Conservation (phyloP, 2,329 filamentous ascomycete genomes). For the Aphanoascus verrucosus region DNA sequence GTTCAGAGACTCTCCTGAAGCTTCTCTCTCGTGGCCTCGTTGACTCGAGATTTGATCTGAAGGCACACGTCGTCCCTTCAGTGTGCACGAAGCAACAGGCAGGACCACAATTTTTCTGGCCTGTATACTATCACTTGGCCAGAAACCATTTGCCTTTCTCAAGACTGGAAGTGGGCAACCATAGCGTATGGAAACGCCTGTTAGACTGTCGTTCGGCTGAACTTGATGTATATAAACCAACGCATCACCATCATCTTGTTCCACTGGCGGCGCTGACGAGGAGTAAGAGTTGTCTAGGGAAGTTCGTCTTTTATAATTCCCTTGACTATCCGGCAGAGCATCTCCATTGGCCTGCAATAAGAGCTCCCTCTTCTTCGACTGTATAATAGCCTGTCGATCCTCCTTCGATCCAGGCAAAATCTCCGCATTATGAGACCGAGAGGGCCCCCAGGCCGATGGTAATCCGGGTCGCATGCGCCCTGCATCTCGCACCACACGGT, state of each 20-base stretch:
- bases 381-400: slow-evolving; percentile 36
- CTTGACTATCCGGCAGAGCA: slow-evolving; percentile 25
- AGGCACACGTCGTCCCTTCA: slow-evolving; percentile 56
- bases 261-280: slow-evolving; percentile 26
- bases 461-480: slow-evolving; percentile 6
- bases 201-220: slow-evolving; percentile 71
- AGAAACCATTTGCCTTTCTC: slow-evolving; percentile 80
- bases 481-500: slow-evolving; percentile 6
- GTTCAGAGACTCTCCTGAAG: background rate
- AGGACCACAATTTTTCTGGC: slow-evolving; percentile 68
- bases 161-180: slow-evolving; percentile 75
- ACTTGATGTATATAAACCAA: slow-evolving; percentile 88
- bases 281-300: slow-evolving; percentile 30
- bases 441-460: slow-evolving; percentile 33
- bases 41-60: slow-evolving; percentile 14
- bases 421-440: slow-evolving; percentile 23
- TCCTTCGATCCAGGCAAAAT: slow-evolving; percentile 32
- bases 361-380: slow-evolving; percentile 40
- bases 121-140: slow-evolving; percentile 87
- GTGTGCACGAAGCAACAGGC: slow-evolving; percentile 78
- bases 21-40: background rate
- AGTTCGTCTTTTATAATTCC: slow-evolving; percentile 38
- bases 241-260: slow-evolving; percentile 59
- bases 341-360: slow-evolving; percentile 36
- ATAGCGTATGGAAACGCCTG: slow-evolving; percentile 82